These are phyloP conservation scores for Teunomyces pallodes DNA, from an alignment of 805 yeast species.

Conservation along the genomic window DNA sequence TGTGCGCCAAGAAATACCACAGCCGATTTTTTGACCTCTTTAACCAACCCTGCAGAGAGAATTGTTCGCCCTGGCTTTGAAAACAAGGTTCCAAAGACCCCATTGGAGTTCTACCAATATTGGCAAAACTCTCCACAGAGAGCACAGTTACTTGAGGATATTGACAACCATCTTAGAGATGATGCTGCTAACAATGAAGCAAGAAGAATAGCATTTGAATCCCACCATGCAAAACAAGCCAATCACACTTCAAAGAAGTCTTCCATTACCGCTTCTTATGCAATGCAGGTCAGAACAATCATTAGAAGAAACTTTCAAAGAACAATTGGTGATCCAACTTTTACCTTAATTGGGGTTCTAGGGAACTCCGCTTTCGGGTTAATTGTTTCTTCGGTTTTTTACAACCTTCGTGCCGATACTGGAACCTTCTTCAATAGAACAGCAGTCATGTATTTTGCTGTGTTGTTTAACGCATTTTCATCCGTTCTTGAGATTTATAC, in stretches of 20 bases:
- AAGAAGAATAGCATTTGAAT: constrained; percentile 15
- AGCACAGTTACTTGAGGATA: constrained; percentile 36
- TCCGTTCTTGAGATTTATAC: constrained; percentile 59
- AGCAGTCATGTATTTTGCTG: constrained; percentile 60
- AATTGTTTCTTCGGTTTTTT: constrained; percentile 60
- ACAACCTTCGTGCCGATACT: constrained; percentile 48
- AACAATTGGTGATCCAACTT: constrained; percentile 55
- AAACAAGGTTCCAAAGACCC: constrained; percentile 50
- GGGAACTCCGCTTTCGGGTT: constrained; percentile 58
- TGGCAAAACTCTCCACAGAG: constrained; percentile 61
- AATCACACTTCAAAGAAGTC: constrained; percentile 32
- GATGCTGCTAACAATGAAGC: constrained; percentile 9
- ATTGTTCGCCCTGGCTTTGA: constrained; percentile 47
- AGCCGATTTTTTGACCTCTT: constrained; percentile 64
- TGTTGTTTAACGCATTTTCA: constrained; percentile 59
- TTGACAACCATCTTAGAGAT: constrained; percentile 37
- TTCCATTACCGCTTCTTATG: constrained; percentile 34
- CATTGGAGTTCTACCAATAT: constrained; percentile 56
- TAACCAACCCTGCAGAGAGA: constrained; percentile 66
- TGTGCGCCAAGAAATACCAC: constrained; percentile 66
- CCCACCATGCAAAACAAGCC: constrained; percentile 37
- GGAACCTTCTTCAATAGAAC: constrained; percentile 60
- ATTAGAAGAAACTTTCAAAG: constrained; percentile 53
- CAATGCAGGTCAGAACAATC: constrained; percentile 41
- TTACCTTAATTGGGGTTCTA: constrained; percentile 48